Percentiles rank a stretch among this genome's conserved stretches.
Evolutionary conservation across 2,329 filamentous ascomycete genomes (phyloP).

Genomic region (Xylaria sp.): DNA sequence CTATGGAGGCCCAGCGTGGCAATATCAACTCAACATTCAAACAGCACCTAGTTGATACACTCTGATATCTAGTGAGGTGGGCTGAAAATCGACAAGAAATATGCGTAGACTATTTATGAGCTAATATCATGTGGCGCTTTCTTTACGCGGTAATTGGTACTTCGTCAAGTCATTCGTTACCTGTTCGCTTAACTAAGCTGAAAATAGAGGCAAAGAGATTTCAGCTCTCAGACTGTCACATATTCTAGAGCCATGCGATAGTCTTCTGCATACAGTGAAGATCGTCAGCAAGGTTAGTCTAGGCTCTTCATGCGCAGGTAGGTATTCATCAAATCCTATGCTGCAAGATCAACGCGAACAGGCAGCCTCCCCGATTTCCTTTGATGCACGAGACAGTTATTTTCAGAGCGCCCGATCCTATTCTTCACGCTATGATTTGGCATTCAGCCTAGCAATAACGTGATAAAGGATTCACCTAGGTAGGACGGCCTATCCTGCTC

Average conservation of each 20-base stretch:
- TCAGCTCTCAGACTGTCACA: not conserved
- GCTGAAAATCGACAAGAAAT: not conserved
- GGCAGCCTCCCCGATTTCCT: not conserved
- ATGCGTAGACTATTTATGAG: slow-evolving; percentile 10
- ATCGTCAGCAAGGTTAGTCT: not conserved
- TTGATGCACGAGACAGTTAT: not conserved
- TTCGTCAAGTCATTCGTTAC: not conserved
- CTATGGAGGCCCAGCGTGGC: not conserved
- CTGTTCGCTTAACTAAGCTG: slow-evolving; percentile 16
- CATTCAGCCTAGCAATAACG: not conserved
- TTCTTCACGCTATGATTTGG: not conserved
- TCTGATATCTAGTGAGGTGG: slow-evolving; percentile 1
- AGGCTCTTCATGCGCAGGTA: not conserved
- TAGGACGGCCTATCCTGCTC: not conserved
- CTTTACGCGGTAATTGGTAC: slow-evolving; percentile 2
- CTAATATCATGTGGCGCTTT: slow-evolving; percentile 23
- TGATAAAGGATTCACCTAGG: not conserved
- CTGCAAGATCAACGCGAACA: not conserved
- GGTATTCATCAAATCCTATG: not conserved
- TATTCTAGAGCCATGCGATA: not conserved
- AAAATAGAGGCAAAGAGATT: not conserved
- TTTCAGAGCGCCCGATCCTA: not conserved
- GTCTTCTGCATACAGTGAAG: not conserved
- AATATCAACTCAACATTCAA: not conserved
- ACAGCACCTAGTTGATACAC: not conserved